These are phyloP conservation scores for Avicennia marina DNA, from an alignment of 257 asterid genomes.

Conservation along the genomic window DNA sequence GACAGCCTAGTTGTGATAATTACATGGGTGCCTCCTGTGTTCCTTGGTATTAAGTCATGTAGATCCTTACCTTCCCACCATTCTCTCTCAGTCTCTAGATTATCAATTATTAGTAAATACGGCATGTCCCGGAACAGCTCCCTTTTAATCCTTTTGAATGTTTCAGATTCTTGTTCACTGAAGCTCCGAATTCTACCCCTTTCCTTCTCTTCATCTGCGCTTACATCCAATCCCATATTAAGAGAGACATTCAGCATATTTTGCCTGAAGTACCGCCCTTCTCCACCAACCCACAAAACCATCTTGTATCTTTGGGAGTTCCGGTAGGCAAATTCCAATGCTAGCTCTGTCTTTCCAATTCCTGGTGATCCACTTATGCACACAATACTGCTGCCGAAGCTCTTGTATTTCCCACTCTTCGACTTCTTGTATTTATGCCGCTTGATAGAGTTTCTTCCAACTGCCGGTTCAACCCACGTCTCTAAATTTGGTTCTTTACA, in stretches of 20 bases:
- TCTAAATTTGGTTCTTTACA: conserved; percentile 57
- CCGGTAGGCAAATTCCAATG: conserved; percentile 70
- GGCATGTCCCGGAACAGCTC: conserved; percentile 88
- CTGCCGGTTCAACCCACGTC: conserved; percentile 59
- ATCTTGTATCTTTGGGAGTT: conserved; percentile 70
- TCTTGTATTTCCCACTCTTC: conserved; percentile 52
- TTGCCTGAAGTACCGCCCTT: conserved; percentile 65
- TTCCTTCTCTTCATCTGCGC: conserved; percentile 84
- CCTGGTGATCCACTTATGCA: conserved; percentile 72
- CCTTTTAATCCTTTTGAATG: conserved; percentile 71
- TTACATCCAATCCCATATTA: conserved; percentile 68
- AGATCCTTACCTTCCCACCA: conserved; percentile 98
- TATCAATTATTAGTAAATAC: conserved; percentile 70
- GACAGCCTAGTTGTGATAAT: conserved; percentile 69
- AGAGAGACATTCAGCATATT: conserved; percentile 56
- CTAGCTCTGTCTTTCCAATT: conserved; percentile 79
- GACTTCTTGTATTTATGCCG: conserved; percentile 49
- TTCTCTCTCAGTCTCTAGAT: conserved; percentile 72
- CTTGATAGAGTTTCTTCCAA: conserved; percentile 44
- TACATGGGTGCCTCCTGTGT: conserved; percentile 82
- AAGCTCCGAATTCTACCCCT: conserved; percentile 73
- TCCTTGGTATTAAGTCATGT: conserved; percentile 71
- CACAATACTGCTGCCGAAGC: conserved; percentile 48
- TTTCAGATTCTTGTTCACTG: conserved; percentile 80
- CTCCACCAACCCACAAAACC: conserved; percentile 94